These are phyloP conservation scores for Malassezia psittaci DNA, from an alignment of 1,284 basidiomycete species.

Conservation along the genomic window DNA sequence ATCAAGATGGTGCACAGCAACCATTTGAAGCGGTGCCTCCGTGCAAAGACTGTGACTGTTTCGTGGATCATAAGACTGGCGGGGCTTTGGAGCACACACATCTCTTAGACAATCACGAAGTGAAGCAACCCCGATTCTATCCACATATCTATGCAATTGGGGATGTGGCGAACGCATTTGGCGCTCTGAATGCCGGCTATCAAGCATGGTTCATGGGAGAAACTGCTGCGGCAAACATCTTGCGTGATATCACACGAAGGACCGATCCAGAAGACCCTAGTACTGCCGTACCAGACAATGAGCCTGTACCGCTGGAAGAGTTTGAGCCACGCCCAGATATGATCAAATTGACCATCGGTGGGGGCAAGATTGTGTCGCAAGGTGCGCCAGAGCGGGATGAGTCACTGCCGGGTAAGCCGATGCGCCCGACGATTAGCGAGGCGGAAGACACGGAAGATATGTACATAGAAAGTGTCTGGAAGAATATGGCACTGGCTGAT, in stretches of 20 bases:
- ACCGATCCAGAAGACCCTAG: slow-evolving; percentile 5
- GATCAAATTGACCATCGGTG: slow-evolving; percentile 38
- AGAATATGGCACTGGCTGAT: slow-evolving; percentile 35
- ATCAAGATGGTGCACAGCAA: slow-evolving; percentile 28
- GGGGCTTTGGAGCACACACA: slow-evolving; percentile 7
- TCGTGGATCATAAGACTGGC: slow-evolving; percentile 41
- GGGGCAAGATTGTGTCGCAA: slow-evolving; percentile 40
- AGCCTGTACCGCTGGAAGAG: slow-evolving; percentile 17
- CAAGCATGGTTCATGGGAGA: slow-evolving; percentile 48
- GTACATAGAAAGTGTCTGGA: slow-evolving; percentile 39
- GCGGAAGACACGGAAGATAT: slow-evolving; percentile 39
- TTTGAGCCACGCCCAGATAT: slow-evolving; percentile 38
- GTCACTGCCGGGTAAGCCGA: slow-evolving; percentile 5
- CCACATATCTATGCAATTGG: slow-evolving; percentile 44
- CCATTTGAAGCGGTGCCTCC: slow-evolving; percentile 34
- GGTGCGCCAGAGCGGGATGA: slow-evolving; percentile 22
- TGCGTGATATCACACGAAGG: slow-evolving; percentile 26
- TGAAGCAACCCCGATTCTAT: slow-evolving; percentile 18
- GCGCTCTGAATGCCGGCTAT: slow-evolving; percentile 45
- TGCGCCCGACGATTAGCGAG: slow-evolving; percentile 18
- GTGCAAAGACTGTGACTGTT: slow-evolving; percentile 46
- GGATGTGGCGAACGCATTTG: slow-evolving; percentile 44
- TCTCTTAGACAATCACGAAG: background rate
- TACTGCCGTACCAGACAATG: background rate
- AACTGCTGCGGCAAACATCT: slow-evolving; percentile 40